phyloP scores from a whole-genome alignment of 2,329 filamentous ascomycete species.

The Rutstroemia sp. region DNA sequence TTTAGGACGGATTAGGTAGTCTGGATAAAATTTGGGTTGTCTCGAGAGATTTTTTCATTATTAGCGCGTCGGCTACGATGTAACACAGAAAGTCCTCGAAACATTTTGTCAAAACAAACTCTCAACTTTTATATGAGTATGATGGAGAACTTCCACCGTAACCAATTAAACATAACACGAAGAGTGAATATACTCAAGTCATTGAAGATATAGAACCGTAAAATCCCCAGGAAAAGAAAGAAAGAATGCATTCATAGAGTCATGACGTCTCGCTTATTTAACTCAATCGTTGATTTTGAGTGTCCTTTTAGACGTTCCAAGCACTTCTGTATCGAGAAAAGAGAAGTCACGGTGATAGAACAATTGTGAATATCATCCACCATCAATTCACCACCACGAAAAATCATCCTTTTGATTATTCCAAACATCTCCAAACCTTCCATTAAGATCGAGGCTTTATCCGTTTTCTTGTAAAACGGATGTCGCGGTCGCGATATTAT shows the following conservation, averaged over 20 bases:
- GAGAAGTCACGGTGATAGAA: background rate
- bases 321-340: background rate
- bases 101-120: background rate
- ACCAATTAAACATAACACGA: too few relatives aligned
- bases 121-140: too few relatives aligned
- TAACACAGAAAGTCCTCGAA: conserved; percentile 5
- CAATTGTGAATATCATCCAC: conserved; percentile 20
- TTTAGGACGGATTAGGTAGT: too few relatives aligned
- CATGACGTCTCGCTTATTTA: background rate
- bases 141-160: too few relatives aligned
- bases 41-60: background rate
- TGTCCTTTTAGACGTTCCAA: background rate
- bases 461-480: conserved; percentile 60
- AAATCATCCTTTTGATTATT: conserved; percentile 21
- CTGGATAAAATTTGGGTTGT: too few relatives aligned
- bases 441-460: conserved; percentile 37
- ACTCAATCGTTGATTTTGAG: background rate
- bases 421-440: conserved; percentile 28
- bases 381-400: conserved; percentile 14
- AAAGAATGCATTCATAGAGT: too few relatives aligned
- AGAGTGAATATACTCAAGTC: background rate
- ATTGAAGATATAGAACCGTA: background rate
- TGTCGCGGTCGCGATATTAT: conserved; percentile 62
- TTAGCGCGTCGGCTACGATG: conserved; percentile 3
- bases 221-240: background rate